Evolutionary conservation across 2,329 filamentous ascomycete genomes (phyloP).

Genomic region (Epichloe glyceriae): DNA sequence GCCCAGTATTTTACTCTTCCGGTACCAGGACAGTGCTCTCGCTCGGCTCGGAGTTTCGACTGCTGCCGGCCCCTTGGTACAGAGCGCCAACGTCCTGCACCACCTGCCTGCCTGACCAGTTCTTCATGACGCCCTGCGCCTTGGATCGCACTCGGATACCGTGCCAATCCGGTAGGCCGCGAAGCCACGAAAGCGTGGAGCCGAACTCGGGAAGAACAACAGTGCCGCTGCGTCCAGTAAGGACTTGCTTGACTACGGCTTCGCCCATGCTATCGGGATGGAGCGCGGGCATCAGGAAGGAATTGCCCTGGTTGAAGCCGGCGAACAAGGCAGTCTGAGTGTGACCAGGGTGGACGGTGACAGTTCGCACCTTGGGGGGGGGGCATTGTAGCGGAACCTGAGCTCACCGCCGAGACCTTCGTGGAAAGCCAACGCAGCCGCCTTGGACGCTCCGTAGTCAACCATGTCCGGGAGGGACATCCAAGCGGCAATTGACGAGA

Average conservation of each 20-base stretch:
- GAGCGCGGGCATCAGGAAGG: conserved; percentile 21
- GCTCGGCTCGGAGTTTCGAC: conserved; percentile 1
- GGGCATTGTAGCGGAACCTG: conserved; percentile 45
- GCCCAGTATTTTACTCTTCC: conserved; percentile 7
- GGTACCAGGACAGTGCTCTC: conserved; percentile 18
- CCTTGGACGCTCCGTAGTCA: conserved; percentile 56
- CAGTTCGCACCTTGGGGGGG: conserved; percentile 48
- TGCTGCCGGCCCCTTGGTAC: not conserved
- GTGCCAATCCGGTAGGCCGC: conserved; percentile 50
- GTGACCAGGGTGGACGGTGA: conserved; percentile 46
- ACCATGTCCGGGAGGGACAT: conserved; percentile 48
- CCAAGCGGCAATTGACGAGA: conserved; percentile 52
- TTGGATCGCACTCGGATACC: conserved; percentile 37
- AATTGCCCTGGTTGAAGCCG: conserved; percentile 42
- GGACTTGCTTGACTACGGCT: conserved; percentile 35
- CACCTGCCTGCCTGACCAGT: conserved; percentile 34
- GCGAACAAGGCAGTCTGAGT: conserved; percentile 23
- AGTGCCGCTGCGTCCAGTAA: conserved; percentile 33
- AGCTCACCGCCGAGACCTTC: conserved; percentile 51
- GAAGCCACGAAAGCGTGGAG: conserved; percentile 27
- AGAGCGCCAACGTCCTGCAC: conserved; percentile 28
- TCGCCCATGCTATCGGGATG: conserved; percentile 29
- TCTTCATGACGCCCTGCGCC: conserved; percentile 27
- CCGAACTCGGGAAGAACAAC: conserved; percentile 32
- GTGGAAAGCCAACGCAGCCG: conserved; percentile 53